Evolutionary conservation across 1,139 yeast species (phyloP), one percentile per base, ranked within the genome.

Genomic region (Hemisphaericaspora lyxosophila): DNA sequence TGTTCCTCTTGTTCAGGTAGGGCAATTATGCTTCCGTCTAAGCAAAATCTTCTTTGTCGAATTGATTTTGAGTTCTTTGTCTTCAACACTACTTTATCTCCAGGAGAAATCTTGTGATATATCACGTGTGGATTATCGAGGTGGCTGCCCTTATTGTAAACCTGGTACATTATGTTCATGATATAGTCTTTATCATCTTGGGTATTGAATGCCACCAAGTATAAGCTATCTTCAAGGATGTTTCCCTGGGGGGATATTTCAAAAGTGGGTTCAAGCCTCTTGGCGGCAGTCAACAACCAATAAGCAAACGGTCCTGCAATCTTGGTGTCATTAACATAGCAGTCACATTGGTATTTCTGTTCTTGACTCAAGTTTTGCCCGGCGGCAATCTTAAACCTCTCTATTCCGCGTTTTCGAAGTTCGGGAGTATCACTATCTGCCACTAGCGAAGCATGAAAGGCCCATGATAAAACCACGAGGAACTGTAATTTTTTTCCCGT

Each of bases 371-470:
- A 59, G 27, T 85, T 76, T 12, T 67, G 59, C 26, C 55, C 54
- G 0, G 92, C 95, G 0, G 96, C 96, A 38, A 78, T 62, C 43
- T 72, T 67, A 58, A 89, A 89, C 41, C 96, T 64, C 30, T 77
- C 78, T 5, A 71, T 51, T 0, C 96, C 96, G 44, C 73, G 67
- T 38, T 70, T 67, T 27, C 89, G 67, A 54, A 83, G 62, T 49
- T 82, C 85, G 0, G 83, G 80, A 1, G 82, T 71, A 48, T 87
- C 94, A 40, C 85, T 80, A 54, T 77, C 87, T 17, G 92, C 92
- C 2, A 89, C 92, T 38, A 89, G 60, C 3, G 90, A 75, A 1
- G 96, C 90, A 59, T 89, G 97, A 47, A 87, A 77, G 1, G 82
- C 95, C 88, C 95, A 82, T 0, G 96, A 85, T 0, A 80, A 67